Percentiles rank a stretch among this genome's conserved stretches.
Conservation (phyloP, 371 early-diverging fungal genomes). For the Dinochytrium kinnereticum region DNA sequence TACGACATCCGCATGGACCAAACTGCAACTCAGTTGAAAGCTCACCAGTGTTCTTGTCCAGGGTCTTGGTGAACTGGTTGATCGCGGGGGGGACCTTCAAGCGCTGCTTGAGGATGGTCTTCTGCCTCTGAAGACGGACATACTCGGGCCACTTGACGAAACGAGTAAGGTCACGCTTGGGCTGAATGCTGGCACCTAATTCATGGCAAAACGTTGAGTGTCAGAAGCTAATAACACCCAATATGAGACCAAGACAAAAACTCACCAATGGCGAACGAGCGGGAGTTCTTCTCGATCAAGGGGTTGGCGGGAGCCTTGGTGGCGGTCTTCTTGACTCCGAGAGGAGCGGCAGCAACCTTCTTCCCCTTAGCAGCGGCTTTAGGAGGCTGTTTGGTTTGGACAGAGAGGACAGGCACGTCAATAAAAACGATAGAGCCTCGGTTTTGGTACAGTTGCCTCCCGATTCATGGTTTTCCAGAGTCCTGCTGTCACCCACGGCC, state of each 20-base stretch:
- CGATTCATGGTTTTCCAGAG: too few species aligned
- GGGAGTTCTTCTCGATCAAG: conserved; percentile 88
- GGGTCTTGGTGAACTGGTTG: conserved; percentile 98
- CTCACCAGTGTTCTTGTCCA: conserved; percentile 92
- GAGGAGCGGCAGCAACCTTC: conserved; percentile 94
- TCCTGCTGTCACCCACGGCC: too few species aligned
- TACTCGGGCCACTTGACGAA: conserved; percentile 98
- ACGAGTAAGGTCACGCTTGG: conserved; percentile 93
- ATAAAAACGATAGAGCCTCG: background rate
- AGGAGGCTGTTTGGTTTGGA: conserved; percentile 30
- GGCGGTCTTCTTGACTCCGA: conserved; percentile 74
- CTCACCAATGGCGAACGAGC: conserved; percentile 92
- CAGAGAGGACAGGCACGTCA: background rate
- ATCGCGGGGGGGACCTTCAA: conserved; percentile 99
- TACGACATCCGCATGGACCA: too few species aligned
- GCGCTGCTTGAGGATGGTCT: conserved; percentile 95
- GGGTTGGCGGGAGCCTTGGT: conserved; percentile 83
- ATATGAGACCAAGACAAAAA: background rate
- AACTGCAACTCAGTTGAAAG: too few species aligned
- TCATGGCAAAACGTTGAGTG: background rate
- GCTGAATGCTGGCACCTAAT: conserved; percentile 87
- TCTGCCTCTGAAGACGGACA: conserved; percentile 96
- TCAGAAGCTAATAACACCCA: background rate
- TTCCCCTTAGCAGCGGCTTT: conserved; percentile 62
- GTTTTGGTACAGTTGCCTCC: conserved; percentile 8